phyloP scores from a whole-genome alignment of 2,329 filamentous ascomycete species.

The Fusarium cyanostomum region DNA sequence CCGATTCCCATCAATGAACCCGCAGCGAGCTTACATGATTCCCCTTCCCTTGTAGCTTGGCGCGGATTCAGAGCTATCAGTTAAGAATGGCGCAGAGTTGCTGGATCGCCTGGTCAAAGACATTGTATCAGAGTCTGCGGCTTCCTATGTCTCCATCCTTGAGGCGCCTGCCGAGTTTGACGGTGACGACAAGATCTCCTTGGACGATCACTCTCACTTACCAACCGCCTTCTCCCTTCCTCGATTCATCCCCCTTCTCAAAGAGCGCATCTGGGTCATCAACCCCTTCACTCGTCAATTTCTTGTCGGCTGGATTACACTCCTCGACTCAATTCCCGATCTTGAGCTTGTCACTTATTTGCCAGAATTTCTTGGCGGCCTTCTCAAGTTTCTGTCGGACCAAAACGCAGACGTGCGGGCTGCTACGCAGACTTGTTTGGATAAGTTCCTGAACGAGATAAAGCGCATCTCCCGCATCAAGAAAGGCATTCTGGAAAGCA shows the following conservation, averaged over 20 bases:
- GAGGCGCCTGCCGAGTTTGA: conserved; percentile 63
- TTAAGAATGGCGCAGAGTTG: conserved; percentile 97
- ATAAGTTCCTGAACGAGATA: conserved; percentile 92
- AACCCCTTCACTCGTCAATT: conserved; percentile 97
- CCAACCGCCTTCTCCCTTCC: conserved; percentile 92
- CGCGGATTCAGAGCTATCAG: conserved; percentile 93
- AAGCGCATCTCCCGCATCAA: conserved; percentile 93
- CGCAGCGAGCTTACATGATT: not conserved
- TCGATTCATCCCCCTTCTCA: conserved; percentile 90
- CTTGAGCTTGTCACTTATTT: conserved; percentile 92
- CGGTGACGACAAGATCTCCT: conserved; percentile 57
- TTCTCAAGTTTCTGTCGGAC: conserved; percentile 92
- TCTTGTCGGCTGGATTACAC: conserved; percentile 92
- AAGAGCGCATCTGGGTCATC: conserved; percentile 92
- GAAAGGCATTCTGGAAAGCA: conserved; percentile 89
- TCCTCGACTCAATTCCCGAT: conserved; percentile 96
- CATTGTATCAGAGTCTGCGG: conserved; percentile 93
- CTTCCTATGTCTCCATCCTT: conserved; percentile 91
- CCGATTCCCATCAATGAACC: not conserved
- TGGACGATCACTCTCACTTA: conserved; percentile 60
- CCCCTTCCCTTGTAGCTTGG: conserved; percentile 70
- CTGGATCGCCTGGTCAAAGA: conserved; percentile 95
- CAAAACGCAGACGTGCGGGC: conserved; percentile 94
- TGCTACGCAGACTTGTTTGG: conserved; percentile 86
- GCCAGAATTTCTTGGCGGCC: conserved; percentile 87